Conservation (phyloP, 345 rosid genomes). For the Eucalyptus albens region DNA sequence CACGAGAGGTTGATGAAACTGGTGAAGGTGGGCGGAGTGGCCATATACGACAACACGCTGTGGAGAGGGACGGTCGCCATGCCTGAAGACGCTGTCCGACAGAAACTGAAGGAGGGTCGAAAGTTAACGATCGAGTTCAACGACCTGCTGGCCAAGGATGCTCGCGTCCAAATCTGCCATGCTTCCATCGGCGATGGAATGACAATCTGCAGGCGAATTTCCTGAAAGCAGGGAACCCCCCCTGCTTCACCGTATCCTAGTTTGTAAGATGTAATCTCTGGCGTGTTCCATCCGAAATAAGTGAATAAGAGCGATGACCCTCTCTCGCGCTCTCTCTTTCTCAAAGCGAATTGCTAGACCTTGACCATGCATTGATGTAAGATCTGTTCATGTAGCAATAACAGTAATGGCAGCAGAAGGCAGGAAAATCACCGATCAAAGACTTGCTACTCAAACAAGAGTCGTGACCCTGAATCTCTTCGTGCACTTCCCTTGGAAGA, state of each 20-base stretch:
- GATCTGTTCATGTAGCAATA: background rate
- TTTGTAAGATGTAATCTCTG: background rate
- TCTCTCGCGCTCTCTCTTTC: background rate
- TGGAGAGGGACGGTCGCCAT: conserved; percentile 40
- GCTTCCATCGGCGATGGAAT: conserved; percentile 49
- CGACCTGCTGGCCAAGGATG: conserved; percentile 24
- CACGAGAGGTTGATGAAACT: conserved; percentile 50
- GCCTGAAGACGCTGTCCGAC: conserved; percentile 14
- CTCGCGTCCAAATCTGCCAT: conserved; percentile 36
- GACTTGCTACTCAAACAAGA: background rate
- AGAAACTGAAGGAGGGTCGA: background rate
- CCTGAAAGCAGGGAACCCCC: background rate
- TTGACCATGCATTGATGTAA: background rate
- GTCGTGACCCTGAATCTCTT: conserved; percentile 72
- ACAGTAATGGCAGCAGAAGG: background rate
- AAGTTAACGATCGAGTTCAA: conserved; percentile 23
- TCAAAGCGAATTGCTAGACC: background rate
- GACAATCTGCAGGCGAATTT: conserved; percentile 31
- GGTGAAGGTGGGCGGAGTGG: conserved; percentile 44
- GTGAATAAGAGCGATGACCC: background rate
- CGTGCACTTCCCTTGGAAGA: conserved; percentile 31
- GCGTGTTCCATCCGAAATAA: background rate
- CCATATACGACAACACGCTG: conserved; percentile 50
- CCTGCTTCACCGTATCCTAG: background rate
- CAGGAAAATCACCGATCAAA: background rate